Conservation (phyloP, 805 yeast genomes). For the Kuraishia molischiana region DNA sequence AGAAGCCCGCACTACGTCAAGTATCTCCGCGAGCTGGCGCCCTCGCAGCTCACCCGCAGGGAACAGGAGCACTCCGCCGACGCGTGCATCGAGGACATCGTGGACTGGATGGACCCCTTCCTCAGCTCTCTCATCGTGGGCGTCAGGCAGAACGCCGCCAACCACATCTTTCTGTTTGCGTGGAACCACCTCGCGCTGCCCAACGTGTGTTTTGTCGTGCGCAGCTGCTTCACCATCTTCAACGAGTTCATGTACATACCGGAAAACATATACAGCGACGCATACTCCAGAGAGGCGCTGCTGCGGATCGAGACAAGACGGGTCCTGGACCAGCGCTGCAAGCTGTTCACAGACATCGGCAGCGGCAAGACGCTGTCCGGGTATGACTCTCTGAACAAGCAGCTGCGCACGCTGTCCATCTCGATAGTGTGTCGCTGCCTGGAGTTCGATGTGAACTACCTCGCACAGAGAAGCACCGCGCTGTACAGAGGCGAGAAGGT, state of each 20-base stretch:
- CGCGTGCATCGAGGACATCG: slow-evolving; percentile 25
- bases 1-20: slow-evolving; percentile 39
- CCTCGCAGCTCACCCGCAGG: slow-evolving; percentile 2
- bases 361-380: not conserved
- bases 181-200: not conserved
- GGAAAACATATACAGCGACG: not conserved
- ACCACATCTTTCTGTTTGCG: not conserved
- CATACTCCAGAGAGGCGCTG: not conserved
- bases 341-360: not conserved
- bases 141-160: not conserved
- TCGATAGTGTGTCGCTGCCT: not conserved
- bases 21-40: slow-evolving; percentile 19
- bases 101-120: slow-evolving; percentile 46
- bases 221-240: not conserved
- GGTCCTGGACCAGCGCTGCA: not conserved
- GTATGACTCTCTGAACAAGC: not conserved
- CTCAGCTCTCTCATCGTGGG: slow-evolving; percentile 9
- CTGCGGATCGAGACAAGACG: slow-evolving; percentile 1
- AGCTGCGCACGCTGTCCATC: not conserved
- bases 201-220: not conserved
- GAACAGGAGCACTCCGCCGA: slow-evolving; percentile 5
- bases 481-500: not conserved
- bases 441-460: not conserved
- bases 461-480: not conserved
- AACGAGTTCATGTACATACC: not conserved